phyloP scores from a whole-genome alignment of 2,329 filamentous ascomycete species.

The Chaetomium globosum region DNA sequence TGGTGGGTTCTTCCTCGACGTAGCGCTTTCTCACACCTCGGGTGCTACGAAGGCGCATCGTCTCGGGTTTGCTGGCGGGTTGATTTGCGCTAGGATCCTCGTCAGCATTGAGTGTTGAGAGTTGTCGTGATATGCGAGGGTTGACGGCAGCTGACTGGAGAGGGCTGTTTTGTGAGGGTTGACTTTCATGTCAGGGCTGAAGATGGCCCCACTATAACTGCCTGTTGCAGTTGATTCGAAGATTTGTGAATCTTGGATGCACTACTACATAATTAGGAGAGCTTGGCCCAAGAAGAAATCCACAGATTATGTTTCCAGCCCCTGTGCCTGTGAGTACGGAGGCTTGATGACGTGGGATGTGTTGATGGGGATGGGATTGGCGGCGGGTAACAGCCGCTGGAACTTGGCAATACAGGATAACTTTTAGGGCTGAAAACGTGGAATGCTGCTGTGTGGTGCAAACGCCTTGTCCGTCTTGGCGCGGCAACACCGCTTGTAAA shows the following conservation, averaged over 20 bases:
- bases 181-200: not conserved
- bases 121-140: not conserved
- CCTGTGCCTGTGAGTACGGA: not conserved
- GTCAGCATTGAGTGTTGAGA: not conserved
- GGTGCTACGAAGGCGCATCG: constrained; percentile 30
- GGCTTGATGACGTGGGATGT: not conserved
- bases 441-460: too few species aligned
- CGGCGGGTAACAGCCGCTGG: too few species aligned
- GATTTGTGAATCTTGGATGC: not conserved
- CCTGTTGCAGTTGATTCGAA: not conserved
- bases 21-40: constrained; percentile 34
- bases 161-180: not conserved
- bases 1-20: constrained; percentile 29
- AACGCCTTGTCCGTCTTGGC: too few species aligned
- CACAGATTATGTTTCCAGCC: not conserved
- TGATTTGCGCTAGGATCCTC: not conserved
- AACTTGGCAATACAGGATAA: too few species aligned
- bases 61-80: not conserved
- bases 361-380: not conserved
- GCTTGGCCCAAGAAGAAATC: not conserved
- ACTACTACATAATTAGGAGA: not conserved
- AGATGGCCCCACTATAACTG: not conserved
- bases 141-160: not conserved
- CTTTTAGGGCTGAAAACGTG: too few species aligned
- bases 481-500: too few species aligned